These are phyloP conservation scores for Fusarium brachygibbosum DNA, from an alignment of 2,329 filamentous ascomycete species.

Conservation along the genomic window DNA sequence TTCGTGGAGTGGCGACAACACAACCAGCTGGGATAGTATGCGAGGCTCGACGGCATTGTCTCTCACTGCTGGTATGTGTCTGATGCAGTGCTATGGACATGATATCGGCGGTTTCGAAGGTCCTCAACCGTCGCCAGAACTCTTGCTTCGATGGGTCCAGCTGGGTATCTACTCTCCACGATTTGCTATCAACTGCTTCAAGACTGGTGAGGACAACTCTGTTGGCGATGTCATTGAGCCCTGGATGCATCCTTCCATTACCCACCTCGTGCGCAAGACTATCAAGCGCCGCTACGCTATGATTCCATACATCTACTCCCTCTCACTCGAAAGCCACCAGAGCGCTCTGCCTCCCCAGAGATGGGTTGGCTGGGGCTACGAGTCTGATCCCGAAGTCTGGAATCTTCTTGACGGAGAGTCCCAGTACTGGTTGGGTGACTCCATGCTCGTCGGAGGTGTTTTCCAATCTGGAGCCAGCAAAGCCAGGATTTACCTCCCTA, in stretches of 20 bases:
- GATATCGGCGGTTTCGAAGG: constrained; percentile 84
- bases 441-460: constrained; percentile 75
- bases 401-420: constrained; percentile 74
- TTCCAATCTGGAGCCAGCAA: constrained; percentile 70
- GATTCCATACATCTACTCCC: constrained; percentile 78
- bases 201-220: constrained; percentile 75
- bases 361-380: constrained; percentile 82
- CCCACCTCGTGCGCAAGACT: constrained; percentile 71
- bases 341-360: constrained; percentile 74
- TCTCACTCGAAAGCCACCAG: constrained; percentile 72
- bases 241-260: constrained; percentile 80
- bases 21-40: constrained; percentile 81
- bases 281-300: constrained; percentile 80
- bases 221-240: constrained; percentile 82
- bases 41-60: constrained; percentile 78
- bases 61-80: constrained; percentile 75
- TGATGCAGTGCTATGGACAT: constrained; percentile 79
- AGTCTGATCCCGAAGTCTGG: constrained; percentile 76
- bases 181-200: constrained; percentile 85
- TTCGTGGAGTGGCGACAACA: constrained; percentile 81
- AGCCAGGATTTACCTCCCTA: constrained; percentile 73
- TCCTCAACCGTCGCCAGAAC: constrained; percentile 77
- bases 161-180: constrained; percentile 77
- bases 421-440: constrained; percentile 80
- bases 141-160: constrained; percentile 80